These are phyloP conservation scores for Amorphotheca resinae DNA, from an alignment of 495 filamentous ascomycete species.

Conservation along the genomic window DNA sequence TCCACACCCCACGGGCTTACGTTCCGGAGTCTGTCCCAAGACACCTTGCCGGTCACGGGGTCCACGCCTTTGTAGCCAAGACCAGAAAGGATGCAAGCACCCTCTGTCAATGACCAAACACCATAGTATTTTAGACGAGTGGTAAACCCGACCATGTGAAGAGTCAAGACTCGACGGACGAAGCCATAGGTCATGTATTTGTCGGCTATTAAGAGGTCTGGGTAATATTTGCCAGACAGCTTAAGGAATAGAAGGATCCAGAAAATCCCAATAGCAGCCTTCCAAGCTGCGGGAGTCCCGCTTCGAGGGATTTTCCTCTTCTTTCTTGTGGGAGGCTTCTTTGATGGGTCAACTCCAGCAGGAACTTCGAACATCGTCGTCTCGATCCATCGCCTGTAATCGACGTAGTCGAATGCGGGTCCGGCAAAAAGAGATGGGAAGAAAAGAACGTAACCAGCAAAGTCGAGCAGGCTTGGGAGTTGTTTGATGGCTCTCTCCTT, in stretches of 20 bases:
- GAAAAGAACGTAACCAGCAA: conserved; percentile 81
- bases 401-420: conserved; percentile 85
- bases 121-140: conserved; percentile 89
- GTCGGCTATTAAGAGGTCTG: conserved; percentile 45
- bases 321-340: conserved; percentile 72
- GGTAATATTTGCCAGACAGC: conserved; percentile 53
- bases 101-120: conserved; percentile 87
- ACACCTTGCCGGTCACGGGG: conserved; percentile 62
- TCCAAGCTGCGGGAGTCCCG: conserved; percentile 70
- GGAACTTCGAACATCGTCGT: conserved; percentile 89
- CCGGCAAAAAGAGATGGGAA: conserved; percentile 83
- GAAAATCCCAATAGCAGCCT: conserved; percentile 52
- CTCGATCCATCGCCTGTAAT: conserved; percentile 86
- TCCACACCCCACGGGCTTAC: conserved; percentile 75
- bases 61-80: conserved; percentile 93
- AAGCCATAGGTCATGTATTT: conserved; percentile 54
- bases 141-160: conserved; percentile 74
- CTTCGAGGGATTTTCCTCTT: conserved; percentile 92
- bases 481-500: conserved; percentile 64
- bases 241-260: conserved; percentile 78
- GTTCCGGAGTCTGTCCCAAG: conserved; percentile 83
- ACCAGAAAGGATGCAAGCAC: conserved; percentile 85
- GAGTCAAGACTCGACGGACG: conserved; percentile 54
- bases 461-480: conserved; percentile 68
- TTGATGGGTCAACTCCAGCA: conserved; percentile 60